A percentile compares a stretch with the other conserved stretches of the same genome.
Evolutionary conservation across 2,329 filamentous ascomycete species (phyloP).

Genomic region (Periconia macrospinosa): DNA sequence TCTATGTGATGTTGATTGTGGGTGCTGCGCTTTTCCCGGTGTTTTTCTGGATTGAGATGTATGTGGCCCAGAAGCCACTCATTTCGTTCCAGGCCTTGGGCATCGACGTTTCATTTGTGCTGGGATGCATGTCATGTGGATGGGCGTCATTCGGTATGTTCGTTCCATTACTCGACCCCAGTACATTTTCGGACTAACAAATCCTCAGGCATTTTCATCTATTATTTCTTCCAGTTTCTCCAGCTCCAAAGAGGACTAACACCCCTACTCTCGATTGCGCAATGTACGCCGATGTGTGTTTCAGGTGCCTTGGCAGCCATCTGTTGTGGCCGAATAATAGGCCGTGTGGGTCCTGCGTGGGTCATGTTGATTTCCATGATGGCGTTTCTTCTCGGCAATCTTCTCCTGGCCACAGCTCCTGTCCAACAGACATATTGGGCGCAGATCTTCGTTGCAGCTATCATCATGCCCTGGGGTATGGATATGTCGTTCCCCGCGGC

Average conservation of each 20-base stretch:
- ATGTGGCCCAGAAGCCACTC: conserved; percentile 54
- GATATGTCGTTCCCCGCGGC: conserved; percentile 48
- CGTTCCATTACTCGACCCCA: not conserved
- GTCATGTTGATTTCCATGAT: conserved; percentile 38
- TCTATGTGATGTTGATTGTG: conserved; percentile 61
- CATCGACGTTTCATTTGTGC: conserved; percentile 57
- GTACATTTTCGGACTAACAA: not conserved
- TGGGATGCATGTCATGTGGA: conserved; percentile 55
- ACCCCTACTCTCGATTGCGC: conserved; percentile 31
- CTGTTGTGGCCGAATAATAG: conserved; percentile 32
- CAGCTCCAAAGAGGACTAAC: conserved; percentile 24
- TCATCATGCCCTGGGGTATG: conserved; percentile 44
- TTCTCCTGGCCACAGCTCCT: conserved; percentile 46
- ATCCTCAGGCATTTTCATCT: conserved; percentile 28
- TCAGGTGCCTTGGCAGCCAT: conserved; percentile 38
- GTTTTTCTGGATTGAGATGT: conserved; percentile 59
- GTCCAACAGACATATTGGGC: conserved; percentile 49
- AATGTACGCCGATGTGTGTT: conserved; percentile 25
- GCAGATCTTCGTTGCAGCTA: conserved; percentile 34
- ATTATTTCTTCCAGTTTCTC: conserved; percentile 37
- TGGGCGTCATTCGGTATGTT: conserved; percentile 38
- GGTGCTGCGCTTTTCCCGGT: conserved; percentile 56
- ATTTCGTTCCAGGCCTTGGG: conserved; percentile 58
- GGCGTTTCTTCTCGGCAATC: conserved; percentile 38
- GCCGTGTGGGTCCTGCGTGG: conserved; percentile 26